Evolutionary conservation across 257 asterid genomes (phyloP).

Genomic region (Solanum sitiens): DNA sequence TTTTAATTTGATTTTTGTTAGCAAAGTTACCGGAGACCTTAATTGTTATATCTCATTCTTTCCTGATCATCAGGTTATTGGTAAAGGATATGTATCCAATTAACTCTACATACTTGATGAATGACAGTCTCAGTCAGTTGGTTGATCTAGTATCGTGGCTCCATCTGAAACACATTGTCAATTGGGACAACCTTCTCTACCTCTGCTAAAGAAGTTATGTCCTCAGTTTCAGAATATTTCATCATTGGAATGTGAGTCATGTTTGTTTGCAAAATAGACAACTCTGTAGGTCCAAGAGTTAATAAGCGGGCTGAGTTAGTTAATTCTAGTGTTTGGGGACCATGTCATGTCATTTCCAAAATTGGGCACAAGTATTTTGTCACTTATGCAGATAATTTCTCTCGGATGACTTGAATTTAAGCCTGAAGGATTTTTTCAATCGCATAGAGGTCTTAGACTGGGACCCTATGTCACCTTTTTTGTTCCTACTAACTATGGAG

Average conservation of each 20-base stretch:
- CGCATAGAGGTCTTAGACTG: too few species aligned
- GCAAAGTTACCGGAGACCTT: neutral
- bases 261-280: neutral
- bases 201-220: neutral
- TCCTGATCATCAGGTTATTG: neutral
- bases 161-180: neutral
- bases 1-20: too few species aligned
- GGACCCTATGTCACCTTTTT: too few species aligned
- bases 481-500: too few species aligned
- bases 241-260: neutral
- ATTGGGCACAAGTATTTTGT: neutral
- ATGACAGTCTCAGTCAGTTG: neutral
- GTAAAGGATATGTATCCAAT: too few species aligned
- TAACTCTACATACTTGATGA: neutral
- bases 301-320: neutral
- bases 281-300: neutral
- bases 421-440: too few species aligned
- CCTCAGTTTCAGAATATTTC: neutral
- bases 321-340: too few species aligned
- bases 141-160: neutral
- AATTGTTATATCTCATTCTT: neutral
- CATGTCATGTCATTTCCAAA: neutral
- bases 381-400: neutral
- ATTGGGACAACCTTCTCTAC: neutral
- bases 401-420: neutral